Evolutionary conservation across 148 eudicot genomes (phyloP).

Genomic region (Talinum fruticosum): DNA sequence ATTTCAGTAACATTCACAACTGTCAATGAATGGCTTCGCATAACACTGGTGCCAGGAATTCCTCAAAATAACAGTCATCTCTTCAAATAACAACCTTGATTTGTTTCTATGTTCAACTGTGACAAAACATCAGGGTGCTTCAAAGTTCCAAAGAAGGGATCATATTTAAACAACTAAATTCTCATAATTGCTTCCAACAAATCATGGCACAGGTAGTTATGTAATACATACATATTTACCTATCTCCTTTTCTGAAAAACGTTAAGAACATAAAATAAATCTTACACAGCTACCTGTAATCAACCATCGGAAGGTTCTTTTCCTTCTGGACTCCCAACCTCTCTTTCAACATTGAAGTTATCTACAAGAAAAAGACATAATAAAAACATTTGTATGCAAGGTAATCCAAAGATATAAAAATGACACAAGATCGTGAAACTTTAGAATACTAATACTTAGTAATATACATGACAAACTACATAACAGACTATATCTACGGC

Average conservation of each 20-base stretch:
- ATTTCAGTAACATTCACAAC: too few relatives aligned
- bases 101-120: neutral
- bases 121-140: neutral
- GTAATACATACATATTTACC: neutral
- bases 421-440: neutral
- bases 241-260: neutral
- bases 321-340: conserved; percentile 48
- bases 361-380: conserved; percentile 36
- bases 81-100: neutral
- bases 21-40: neutral
- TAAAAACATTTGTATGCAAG: neutral
- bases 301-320: conserved; percentile 71
- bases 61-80: neutral
- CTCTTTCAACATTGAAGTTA: conserved; percentile 62
- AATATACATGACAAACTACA: neutral
- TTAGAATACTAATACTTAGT: neutral
- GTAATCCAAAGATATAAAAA: neutral
- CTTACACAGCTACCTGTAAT: conserved; percentile 48
- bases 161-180: neutral
- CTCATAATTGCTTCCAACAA: neutral
- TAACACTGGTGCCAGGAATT: neutral
- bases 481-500: neutral
- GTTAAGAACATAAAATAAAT: neutral
- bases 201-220: neutral
- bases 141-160: neutral